Percentiles rank a stretch among this genome's conserved stretches.
Conservation (phyloP, 371 early-diverging fungal genomes). For the Vairimorpha apis region DNA sequence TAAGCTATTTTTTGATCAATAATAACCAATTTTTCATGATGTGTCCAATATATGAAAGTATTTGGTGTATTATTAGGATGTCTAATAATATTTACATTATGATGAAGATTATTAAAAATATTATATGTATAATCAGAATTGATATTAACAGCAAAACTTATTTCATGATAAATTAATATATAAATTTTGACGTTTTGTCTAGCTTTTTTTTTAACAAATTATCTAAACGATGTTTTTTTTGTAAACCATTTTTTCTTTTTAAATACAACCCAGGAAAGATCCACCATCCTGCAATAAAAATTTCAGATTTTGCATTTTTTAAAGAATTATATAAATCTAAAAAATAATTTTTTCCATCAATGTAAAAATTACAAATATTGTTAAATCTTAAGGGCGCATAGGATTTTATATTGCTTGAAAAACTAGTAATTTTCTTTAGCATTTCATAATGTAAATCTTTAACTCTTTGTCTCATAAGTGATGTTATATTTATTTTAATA, state of each 20-base stretch:
- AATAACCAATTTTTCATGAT: constrained; percentile 78
- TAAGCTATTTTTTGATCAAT: constrained; percentile 75
- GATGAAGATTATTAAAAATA: constrained; percentile 70
- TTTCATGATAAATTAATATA: constrained; percentile 78
- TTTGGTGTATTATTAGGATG: constrained; percentile 65
- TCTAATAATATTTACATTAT: constrained; percentile 68
- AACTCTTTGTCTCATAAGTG: not conserved
- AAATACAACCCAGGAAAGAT: constrained; percentile 66
- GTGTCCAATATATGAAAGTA: constrained; percentile 65
- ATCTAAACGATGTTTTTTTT: constrained; percentile 73
- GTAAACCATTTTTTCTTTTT: constrained; percentile 66
- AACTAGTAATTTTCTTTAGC: not conserved
- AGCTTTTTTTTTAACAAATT: constrained; percentile 71
- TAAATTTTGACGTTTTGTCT: constrained; percentile 77
- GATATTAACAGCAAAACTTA: constrained; percentile 70
- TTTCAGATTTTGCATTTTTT: constrained; percentile 68
- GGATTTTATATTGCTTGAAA: not conserved
- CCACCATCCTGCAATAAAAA: constrained; percentile 84
- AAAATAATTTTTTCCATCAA: constrained; percentile 77
- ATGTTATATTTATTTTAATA: constrained; percentile 9
- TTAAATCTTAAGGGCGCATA: constrained; percentile 6
- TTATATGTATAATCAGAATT: constrained; percentile 74
- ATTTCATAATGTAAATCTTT: constrained; percentile 1
- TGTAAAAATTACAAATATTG: constrained; percentile 66
- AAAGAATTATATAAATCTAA: constrained; percentile 72